A percentile compares a stretch with the other conserved stretches of the same genome.
These are phyloP conservation scores for Aspergillus heteromorphus DNA, from an alignment of 495 filamentous ascomycete species.

Conservation along the genomic window DNA sequence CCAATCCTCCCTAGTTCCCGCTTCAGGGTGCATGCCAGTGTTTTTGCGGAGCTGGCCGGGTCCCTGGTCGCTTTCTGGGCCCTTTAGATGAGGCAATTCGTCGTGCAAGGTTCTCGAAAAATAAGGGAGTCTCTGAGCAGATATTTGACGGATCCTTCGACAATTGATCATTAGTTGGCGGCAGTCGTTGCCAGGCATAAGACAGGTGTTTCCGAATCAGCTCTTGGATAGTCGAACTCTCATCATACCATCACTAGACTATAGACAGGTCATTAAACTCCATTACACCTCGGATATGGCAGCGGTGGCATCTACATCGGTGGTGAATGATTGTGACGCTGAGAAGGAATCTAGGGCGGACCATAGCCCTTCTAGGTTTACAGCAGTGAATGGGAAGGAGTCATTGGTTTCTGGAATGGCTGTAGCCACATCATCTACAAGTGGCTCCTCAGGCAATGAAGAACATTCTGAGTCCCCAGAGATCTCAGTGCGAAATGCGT, in stretches of 20 bases:
- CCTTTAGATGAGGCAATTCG: neutral
- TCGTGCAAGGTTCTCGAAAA: neutral
- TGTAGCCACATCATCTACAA: constrained; percentile 1
- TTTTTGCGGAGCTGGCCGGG: neutral
- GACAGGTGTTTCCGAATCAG: neutral
- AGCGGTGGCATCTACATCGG: constrained; percentile 35
- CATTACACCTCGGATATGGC: constrained; percentile 30
- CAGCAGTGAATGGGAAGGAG: constrained; percentile 49
- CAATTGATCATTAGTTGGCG: neutral
- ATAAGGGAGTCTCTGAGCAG: neutral
- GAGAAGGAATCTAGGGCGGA: constrained; percentile 39
- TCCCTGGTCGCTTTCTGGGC: neutral
- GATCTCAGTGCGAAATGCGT: constrained; percentile 9
- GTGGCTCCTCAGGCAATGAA: constrained; percentile 16
- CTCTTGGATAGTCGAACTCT: neutral
- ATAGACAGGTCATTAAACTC: neutral
- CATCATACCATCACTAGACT: neutral
- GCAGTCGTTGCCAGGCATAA: neutral
- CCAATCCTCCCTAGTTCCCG: neutral
- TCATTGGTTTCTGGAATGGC: constrained; percentile 12
- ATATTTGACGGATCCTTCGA: neutral
- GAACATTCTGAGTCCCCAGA: constrained; percentile 22
- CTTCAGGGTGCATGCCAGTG: neutral
- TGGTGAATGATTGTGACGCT: constrained; percentile 34
- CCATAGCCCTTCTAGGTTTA: constrained; percentile 47